Percentiles rank a stretch among this genome's conserved stretches.
Conservation (phyloP, 352 stramenopile species). For the Globisporangium okanoganense region DNA sequence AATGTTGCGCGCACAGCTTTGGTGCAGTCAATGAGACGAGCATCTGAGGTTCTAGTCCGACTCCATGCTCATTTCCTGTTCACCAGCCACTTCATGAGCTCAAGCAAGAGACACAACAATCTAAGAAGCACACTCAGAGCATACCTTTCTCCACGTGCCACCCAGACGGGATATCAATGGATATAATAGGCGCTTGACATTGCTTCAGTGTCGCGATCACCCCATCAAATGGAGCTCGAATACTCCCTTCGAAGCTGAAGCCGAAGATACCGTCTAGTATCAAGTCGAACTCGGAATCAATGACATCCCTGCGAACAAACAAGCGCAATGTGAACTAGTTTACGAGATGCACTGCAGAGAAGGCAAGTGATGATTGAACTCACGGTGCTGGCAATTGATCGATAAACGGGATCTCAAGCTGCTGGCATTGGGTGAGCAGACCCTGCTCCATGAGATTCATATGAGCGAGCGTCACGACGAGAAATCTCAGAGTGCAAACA, state of each 20-base stretch:
- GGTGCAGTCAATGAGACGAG: conserved; percentile 97
- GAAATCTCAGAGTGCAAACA: neutral
- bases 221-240: conserved; percentile 88
- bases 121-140: neutral
- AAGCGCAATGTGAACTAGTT: neutral
- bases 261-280: conserved; percentile 99
- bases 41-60: conserved; percentile 89
- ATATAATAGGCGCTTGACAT: conserved; percentile 85
- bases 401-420: conserved; percentile 80
- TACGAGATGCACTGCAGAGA: neutral
- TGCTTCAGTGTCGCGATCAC: conserved; percentile 76
- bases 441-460: conserved; percentile 22
- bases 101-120: neutral
- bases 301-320: conserved; percentile 20
- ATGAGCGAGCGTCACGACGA: neutral
- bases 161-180: conserved; percentile 97
- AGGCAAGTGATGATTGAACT: conserved; percentile 1
- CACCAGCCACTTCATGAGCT: neutral
- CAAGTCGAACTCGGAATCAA: conserved; percentile 80
- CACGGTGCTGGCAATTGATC: conserved; percentile 39
- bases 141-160: conserved; percentile 94
- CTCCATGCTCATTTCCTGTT: conserved; percentile 62
- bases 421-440: conserved; percentile 71
- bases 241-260: conserved; percentile 93
- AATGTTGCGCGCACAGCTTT: conserved; percentile 91